These are phyloP conservation scores for Ustanciosporium gigantosporum DNA, from an alignment of 1,284 basidiomycete species.

Conservation along the genomic window DNA sequence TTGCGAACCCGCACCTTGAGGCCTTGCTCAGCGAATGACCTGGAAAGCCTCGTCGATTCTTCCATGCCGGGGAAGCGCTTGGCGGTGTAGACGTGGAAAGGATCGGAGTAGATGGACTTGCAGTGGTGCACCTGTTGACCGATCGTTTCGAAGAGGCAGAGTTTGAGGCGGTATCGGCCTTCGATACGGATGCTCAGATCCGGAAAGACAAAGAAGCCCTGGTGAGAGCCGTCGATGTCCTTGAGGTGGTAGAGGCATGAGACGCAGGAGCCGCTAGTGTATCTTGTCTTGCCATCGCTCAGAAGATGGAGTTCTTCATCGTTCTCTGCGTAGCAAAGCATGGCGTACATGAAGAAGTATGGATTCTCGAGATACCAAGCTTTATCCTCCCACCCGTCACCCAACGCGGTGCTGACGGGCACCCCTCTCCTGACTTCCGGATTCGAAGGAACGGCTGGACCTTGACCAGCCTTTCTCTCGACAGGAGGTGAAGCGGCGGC, in stretches of 20 bases:
- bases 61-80: conserved; percentile 58
- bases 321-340: conserved; percentile 53
- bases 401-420: conserved; percentile 41
- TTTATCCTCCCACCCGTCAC: conserved; percentile 58
- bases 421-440: conserved; percentile 38
- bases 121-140: conserved; percentile 63
- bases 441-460: conserved; percentile 12
- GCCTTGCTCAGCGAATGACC: conserved; percentile 54
- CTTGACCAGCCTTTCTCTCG: conserved; percentile 24
- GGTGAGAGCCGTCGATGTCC: conserved; percentile 77
- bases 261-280: conserved; percentile 85
- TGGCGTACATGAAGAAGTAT: conserved; percentile 58
- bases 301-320: conserved; percentile 91
- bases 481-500: conserved; percentile 22
- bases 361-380: conserved; percentile 58
- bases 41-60: conserved; percentile 51
- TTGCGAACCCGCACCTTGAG: conserved; percentile 58
- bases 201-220: conserved; percentile 67
- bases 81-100: conserved; percentile 55
- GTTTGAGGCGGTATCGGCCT: conserved; percentile 82
- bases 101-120: conserved; percentile 54
- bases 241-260: conserved; percentile 92
- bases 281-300: conserved; percentile 87
- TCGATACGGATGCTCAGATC: conserved; percentile 71
- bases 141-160: conserved; percentile 81